Evolutionary conservation across 1,284 basidiomycete genomes (phyloP).

Genomic region (Fomitopsis palustris): DNA sequence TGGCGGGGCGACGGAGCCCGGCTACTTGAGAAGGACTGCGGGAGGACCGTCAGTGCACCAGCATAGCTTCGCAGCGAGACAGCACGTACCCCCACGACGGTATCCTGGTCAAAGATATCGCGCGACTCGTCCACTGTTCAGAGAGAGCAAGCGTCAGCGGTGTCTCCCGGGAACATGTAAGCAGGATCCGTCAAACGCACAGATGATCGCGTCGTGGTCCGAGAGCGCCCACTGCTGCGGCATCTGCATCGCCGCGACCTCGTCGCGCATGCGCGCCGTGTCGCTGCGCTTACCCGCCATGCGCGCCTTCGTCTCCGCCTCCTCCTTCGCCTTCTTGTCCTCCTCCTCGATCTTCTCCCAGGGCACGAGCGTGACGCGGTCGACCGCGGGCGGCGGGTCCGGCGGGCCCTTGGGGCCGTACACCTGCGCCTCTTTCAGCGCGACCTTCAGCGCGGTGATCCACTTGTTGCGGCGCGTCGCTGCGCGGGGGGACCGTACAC

Average conservation of each 20-base stretch:
- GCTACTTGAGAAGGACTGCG: neutral
- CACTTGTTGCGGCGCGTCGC: conserved; percentile 86
- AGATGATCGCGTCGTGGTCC: conserved; percentile 47
- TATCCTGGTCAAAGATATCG: neutral
- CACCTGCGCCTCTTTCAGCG: conserved; percentile 68
- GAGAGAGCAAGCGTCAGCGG: neutral
- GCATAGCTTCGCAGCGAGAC: neutral
- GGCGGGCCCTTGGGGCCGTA: conserved; percentile 77
- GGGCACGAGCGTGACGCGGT: conserved; percentile 68
- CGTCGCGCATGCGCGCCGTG: conserved; percentile 9
- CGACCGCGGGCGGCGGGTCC: conserved; percentile 45
- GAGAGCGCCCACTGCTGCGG: conserved; percentile 42
- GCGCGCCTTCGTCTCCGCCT: conserved; percentile 30
- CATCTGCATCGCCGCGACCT: conserved; percentile 24
- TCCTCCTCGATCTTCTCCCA: conserved; percentile 56
- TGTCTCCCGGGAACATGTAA: neutral
- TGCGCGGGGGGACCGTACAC: conserved; percentile 19
- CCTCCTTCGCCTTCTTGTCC: conserved; percentile 37
- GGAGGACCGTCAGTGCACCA: neutral
- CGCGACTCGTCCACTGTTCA: neutral
- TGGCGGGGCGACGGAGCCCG: neutral
- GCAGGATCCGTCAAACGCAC: conserved; percentile 32
- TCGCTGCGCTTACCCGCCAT: neutral
- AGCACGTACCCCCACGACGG: neutral
- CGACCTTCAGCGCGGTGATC: conserved; percentile 82